Evolutionary conservation across 495 filamentous ascomycete genomes (phyloP), one percentile per base, ranked within the genome.

Genomic region (Trichoderma orchidacearum): DNA sequence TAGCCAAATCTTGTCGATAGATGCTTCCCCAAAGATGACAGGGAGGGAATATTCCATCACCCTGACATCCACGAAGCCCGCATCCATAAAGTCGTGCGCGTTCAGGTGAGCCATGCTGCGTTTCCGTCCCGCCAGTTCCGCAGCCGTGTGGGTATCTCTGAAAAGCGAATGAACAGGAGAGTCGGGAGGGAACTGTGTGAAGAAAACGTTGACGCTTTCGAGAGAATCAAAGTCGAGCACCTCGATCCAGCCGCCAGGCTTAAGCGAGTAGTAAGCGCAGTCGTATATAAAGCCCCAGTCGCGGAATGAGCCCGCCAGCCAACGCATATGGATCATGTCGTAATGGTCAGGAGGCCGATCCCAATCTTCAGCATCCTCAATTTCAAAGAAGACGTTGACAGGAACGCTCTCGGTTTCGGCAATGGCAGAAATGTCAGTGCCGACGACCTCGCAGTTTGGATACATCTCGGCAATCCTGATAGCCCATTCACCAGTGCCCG

Each of bases 401-500:
- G 85, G 79, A 1, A 70, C 78, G 56, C 67, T 73, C 11, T 55
- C 23, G 27, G 64, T 77, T 54, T 67, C 75, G 63, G 68, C 83
- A 53, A 81, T 78, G 56, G 75, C 72, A n/a, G 78, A 76, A 30
- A 87, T 84, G 57, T 87, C 85, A 29, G 82, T 85, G 18, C 84
- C 85, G 32, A 82, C 82, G 5, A 89, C 78, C 59, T 82, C 77
- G 58, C 79, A 78, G 7, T 78, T 65, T 13, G 84, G 84, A 59
- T 79, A 83, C 52, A 70, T 66, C 62, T 85, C 79, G 21, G 78
- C 85, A 73, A 87, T 83, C 34, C 79, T 82, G 54, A 85, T 84
- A n/a, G 83, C 84, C 85, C 85, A 89, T 59, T 87, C 84, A 17
- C 84, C 84, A 6, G 80, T 77, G 5, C 82, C 85, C 0, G 84